phyloP scores from a whole-genome alignment of 164 flowering plant species.

The Stephania yunnanensis region DNA sequence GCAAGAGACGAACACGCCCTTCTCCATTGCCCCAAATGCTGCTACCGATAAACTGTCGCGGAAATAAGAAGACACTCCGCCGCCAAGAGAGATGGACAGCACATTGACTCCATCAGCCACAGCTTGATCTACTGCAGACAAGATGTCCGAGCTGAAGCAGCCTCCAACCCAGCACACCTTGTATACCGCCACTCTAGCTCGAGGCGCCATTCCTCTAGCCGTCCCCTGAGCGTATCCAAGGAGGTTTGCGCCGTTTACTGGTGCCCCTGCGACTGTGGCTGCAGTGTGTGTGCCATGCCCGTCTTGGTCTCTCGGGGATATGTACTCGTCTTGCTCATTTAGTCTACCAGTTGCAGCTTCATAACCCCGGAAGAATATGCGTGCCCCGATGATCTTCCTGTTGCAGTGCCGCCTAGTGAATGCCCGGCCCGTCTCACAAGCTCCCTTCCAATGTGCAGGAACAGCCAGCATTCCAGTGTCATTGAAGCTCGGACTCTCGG shows the following conservation, averaged over 20 bases:
- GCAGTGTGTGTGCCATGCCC: slow-evolving; percentile 98
- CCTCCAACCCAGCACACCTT: slow-evolving; percentile 87
- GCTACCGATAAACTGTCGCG: slow-evolving; percentile 63
- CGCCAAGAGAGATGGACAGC: slow-evolving; percentile 75
- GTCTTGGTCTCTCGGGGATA: slow-evolving; percentile 78
- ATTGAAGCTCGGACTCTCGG: slow-evolving; percentile 72
- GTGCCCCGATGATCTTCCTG: slow-evolving; percentile 71
- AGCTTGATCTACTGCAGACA: slow-evolving; percentile 75
- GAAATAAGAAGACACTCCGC: slow-evolving; percentile 55
- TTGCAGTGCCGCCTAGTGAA: slow-evolving; percentile 49
- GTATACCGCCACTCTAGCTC: slow-evolving; percentile 69
- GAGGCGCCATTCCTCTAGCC: slow-evolving; percentile 76
- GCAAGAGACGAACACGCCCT: slow-evolving; percentile 77
- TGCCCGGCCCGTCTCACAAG: slow-evolving; percentile 46
- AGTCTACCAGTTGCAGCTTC: slow-evolving; percentile 64
- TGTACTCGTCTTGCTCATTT: slow-evolving; percentile 55
- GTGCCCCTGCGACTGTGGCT: slow-evolving; percentile 70
- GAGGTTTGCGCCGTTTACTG: slow-evolving; percentile 62
- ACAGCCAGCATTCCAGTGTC: slow-evolving; percentile 50
- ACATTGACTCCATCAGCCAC: slow-evolving; percentile 84
- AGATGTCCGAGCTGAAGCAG: slow-evolving; percentile 80
- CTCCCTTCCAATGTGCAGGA: slow-evolving; percentile 67
- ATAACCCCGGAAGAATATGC: slow-evolving; percentile 61
- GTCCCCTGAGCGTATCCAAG: slow-evolving; percentile 77
- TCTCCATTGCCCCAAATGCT: slow-evolving; percentile 85